Percentiles rank a stretch among this genome's conserved stretches.
Evolutionary conservation across 495 filamentous ascomycete species (phyloP).

Genomic region (Penicillium goetzii): DNA sequence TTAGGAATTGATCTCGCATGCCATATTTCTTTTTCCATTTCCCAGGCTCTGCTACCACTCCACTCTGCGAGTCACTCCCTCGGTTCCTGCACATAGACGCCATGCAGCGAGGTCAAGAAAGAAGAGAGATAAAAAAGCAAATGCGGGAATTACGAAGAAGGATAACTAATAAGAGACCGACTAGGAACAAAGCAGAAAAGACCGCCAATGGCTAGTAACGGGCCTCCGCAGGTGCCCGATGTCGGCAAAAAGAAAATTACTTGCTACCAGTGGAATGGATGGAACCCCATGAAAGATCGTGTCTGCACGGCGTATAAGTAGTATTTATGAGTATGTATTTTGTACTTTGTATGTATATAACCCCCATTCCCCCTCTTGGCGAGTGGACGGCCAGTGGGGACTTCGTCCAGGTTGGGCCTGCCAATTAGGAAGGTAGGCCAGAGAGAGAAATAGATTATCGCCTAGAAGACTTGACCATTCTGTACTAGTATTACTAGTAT

Average conservation of each 20-base stretch:
- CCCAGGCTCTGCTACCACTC: neutral
- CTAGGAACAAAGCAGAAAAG: neutral
- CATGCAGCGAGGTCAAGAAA: constrained; percentile 1
- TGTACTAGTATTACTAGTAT: neutral
- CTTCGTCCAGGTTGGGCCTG: neutral
- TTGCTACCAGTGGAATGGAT: neutral
- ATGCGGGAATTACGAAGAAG: neutral
- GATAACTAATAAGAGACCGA: neutral
- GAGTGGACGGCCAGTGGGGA: neutral
- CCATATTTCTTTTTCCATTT: constrained; percentile 1
- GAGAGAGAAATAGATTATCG: neutral
- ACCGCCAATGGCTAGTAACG: neutral
- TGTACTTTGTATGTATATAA: neutral
- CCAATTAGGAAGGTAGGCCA: constrained; percentile 2
- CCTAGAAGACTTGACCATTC: neutral
- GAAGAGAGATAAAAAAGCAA: neutral
- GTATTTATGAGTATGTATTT: neutral
- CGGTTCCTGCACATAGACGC: constrained; percentile 18
- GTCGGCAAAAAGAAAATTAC: constrained; percentile 26
- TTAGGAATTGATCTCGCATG: neutral
- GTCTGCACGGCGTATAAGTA: neutral
- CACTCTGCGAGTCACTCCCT: constrained; percentile 14
- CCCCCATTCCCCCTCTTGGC: neutral
- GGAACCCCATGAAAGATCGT: neutral
- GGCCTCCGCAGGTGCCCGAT: constrained; percentile 20